Conservation (phyloP, 1,284 basidiomycete species). For the Ustilago trichophora region DNA sequence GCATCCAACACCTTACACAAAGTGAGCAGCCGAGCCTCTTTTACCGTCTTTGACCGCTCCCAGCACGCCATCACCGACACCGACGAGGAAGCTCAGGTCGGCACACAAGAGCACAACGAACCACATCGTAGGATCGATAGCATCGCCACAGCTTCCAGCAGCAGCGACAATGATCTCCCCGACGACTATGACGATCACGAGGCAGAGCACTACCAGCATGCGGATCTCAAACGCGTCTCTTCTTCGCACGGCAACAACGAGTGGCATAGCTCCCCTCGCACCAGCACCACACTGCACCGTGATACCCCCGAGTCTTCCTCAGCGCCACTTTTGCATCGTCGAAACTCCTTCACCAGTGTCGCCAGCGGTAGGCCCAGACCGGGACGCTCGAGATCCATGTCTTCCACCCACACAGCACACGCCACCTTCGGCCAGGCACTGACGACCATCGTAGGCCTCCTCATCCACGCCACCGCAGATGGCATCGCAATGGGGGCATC, state of each 20-base stretch:
- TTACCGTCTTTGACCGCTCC: slow-evolving; percentile 30
- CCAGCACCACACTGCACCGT: too few relatives aligned
- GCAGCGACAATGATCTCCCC: slow-evolving; percentile 34
- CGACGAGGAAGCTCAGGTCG: slow-evolving; percentile 27
- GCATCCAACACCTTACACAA: slow-evolving; percentile 6
- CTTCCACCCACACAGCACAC: too few relatives aligned
- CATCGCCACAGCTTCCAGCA: slow-evolving; percentile 22
- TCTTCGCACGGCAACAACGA: too few relatives aligned
- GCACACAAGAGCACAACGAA: too few relatives aligned
- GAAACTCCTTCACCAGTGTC: slow-evolving; percentile 8
- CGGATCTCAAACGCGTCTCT: too few relatives aligned
- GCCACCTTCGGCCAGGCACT: slow-evolving; percentile 50
- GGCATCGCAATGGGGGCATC: slow-evolving; percentile 64
- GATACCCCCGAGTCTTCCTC: slow-evolving; percentile 7
- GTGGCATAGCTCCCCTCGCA: too few relatives aligned
- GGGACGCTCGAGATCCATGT: too few relatives aligned
- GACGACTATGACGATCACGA: slow-evolving; percentile 41
- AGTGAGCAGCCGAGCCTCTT: slow-evolving; percentile 21
- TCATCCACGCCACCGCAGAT: slow-evolving; percentile 63
- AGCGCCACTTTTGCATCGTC: slow-evolving; percentile 20
- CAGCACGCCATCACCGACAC: slow-evolving; percentile 13
- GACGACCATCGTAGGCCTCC: slow-evolving; percentile 54
- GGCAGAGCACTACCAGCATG: slow-evolving; percentile 16
- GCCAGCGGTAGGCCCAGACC: too few relatives aligned
- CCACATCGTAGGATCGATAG: slow-evolving; percentile 30